These are phyloP conservation scores for Penicillium atrosanguineum DNA, from an alignment of 495 filamentous ascomycete species.

Conservation along the genomic window DNA sequence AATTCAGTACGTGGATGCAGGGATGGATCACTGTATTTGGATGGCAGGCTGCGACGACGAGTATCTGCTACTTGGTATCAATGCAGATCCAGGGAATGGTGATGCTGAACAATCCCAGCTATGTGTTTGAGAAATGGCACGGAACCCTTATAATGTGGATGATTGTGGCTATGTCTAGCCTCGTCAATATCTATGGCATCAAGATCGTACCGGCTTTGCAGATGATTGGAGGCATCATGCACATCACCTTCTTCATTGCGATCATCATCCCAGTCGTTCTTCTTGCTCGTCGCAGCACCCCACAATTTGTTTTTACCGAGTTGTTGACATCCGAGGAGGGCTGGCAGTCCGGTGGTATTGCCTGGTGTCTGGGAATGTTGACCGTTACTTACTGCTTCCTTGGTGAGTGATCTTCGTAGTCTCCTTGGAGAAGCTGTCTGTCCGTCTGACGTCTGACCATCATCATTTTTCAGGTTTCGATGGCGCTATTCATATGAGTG, in stretches of 20 bases:
- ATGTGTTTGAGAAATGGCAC: slow-evolving; percentile 42
- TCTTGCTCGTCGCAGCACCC: slow-evolving; percentile 38
- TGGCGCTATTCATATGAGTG: slow-evolving; percentile 32
- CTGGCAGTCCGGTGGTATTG: slow-evolving; percentile 39
- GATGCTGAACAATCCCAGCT: slow-evolving; percentile 39
- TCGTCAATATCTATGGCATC: slow-evolving; percentile 42
- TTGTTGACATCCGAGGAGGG: slow-evolving; percentile 24
- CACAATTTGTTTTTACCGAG: slow-evolving; percentile 43
- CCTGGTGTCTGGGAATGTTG: slow-evolving; percentile 39
- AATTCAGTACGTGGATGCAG: slow-evolving; percentile 27
- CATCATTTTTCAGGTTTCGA: slow-evolving; percentile 18
- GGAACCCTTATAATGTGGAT: slow-evolving; percentile 46
- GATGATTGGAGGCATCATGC: slow-evolving; percentile 42
- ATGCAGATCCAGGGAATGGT: slow-evolving; percentile 44
- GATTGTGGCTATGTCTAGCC: slow-evolving; percentile 23
- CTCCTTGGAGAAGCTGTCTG: background rate
- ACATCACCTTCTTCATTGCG: slow-evolving; percentile 46
- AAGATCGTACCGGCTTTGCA: slow-evolving; percentile 45
- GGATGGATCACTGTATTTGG: slow-evolving; percentile 39
- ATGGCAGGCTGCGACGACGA: slow-evolving; percentile 37
- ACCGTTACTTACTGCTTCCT: slow-evolving; percentile 29
- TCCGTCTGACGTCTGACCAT: background rate
- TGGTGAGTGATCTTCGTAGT: slow-evolving; percentile 15
- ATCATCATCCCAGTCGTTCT: slow-evolving; percentile 42
- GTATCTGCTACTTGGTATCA: slow-evolving; percentile 33